A percentile compares a stretch with the other conserved stretches of the same genome.
phyloP scores from a whole-genome alignment of 2,329 filamentous ascomycete species.

The Pezicula rhizophila region DNA sequence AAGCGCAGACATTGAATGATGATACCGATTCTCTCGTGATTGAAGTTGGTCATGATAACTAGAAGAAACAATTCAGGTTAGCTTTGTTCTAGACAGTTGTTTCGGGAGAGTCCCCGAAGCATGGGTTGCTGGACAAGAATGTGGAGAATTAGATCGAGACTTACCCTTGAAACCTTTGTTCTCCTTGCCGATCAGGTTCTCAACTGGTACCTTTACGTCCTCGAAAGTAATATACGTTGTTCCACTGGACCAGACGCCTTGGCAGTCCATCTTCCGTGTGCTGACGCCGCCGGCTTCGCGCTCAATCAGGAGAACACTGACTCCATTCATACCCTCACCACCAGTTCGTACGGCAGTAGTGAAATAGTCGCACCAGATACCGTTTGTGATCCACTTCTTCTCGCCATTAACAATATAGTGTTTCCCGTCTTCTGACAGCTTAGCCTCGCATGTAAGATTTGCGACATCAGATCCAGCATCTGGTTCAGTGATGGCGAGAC shows the following conservation, averaged over 20 bases:
- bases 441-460: conserved; percentile 91
- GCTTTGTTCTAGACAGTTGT: conserved; percentile 1
- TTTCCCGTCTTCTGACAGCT: conserved; percentile 90
- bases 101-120: not conserved
- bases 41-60: conserved; percentile 99
- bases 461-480: conserved; percentile 94
- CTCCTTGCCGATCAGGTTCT: conserved; percentile 95
- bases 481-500: conserved; percentile 92
- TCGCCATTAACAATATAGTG: conserved; percentile 99
- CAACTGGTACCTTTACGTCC: conserved; percentile 98
- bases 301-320: conserved; percentile 89
- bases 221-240: conserved; percentile 98
- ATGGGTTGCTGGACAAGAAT: not conserved
- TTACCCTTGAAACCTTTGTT: conserved; percentile 90
- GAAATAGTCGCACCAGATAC: conserved; percentile 95
- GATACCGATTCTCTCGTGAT: conserved; percentile 98
- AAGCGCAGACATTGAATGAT: conserved; percentile 97
- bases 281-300: conserved; percentile 76
- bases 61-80: conserved; percentile 4
- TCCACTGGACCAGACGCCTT: conserved; percentile 91
- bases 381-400: conserved; percentile 99
- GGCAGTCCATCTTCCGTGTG: conserved; percentile 95
- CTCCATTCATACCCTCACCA: conserved; percentile 86
- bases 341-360: conserved; percentile 89
- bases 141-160: conserved; percentile 8